Conservation (phyloP, 2,329 filamentous ascomycete species). For the Pseudocercospora crystallina region DNA sequence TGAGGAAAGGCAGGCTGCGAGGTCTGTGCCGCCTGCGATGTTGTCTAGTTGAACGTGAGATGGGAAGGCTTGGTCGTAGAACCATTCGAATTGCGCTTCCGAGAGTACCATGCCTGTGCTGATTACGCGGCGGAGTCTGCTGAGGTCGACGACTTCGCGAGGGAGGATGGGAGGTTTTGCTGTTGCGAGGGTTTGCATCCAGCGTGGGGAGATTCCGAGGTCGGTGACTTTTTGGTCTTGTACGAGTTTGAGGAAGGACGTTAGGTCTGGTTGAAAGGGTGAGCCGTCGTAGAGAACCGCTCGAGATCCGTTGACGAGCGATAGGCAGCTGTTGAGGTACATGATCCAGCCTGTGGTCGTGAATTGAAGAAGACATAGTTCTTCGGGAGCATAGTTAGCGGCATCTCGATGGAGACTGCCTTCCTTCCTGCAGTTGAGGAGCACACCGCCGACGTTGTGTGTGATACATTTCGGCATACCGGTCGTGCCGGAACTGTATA, state of each 20-base stretch:
- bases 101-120: constrained; percentile 82
- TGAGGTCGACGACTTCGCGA: constrained; percentile 62
- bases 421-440: constrained; percentile 65
- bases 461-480: constrained; percentile 84
- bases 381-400: constrained; percentile 30
- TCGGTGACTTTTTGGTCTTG: constrained; percentile 67
- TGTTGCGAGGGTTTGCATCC: constrained; percentile 71
- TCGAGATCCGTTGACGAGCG: constrained; percentile 60
- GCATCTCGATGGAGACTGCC: constrained; percentile 52
- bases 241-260: constrained; percentile 62
- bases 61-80: constrained; percentile 72
- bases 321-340: constrained; percentile 65
- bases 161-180: constrained; percentile 57
- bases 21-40: constrained; percentile 75
- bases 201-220: constrained; percentile 74
- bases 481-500: constrained; percentile 76
- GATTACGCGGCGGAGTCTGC: constrained; percentile 60
- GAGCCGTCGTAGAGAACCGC: constrained; percentile 79
- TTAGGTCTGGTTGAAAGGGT: constrained; percentile 70
- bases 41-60: constrained; percentile 66
- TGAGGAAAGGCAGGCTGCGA: constrained; percentile 63
- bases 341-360: constrained; percentile 83
- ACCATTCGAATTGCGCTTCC: constrained; percentile 76
- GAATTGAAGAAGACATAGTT: constrained; percentile 55
- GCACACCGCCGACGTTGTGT: constrained; percentile 67